Base-by-base conservation (phyloP, 139 green algal genomes). In the Volvox africanus region DNA sequence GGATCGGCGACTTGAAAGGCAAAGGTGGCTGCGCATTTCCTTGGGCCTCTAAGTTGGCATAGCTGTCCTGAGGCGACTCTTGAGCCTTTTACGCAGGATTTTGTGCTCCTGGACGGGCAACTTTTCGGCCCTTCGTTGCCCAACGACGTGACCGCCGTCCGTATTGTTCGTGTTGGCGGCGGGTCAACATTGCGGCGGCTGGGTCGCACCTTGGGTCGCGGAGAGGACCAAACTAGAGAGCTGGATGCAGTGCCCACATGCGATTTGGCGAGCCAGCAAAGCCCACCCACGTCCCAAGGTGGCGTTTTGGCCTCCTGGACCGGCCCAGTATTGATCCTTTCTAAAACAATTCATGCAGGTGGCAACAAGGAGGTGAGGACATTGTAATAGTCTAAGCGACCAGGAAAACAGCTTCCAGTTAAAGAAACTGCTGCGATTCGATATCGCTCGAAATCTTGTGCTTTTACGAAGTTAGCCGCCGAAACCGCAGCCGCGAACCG, bases 91-190 rank as follows among this genome's bases (percentile, higher is more conserved):
- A 18, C 13, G 61, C 81, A 90, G 73, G 86, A 84, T 14, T 90
- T 90, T 55, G 22, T 84, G 20, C 30, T 90, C 11, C 19, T 65
- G 1, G 86, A 83, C 28, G 86, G 73, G 1, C 20, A 16, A 33
- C 44, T 90, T 2, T 68, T 62, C 12, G 86, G 86, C n/a, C 86
- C 86, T 28, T 17, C 71, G 13, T 69, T 90, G 50, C 86, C 86
- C 6, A 16, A 16, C 0, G 55, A 55, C 50, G 86, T 69, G 5
- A n/a, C 73, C 1, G 50, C 71, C 0, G 50, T 90, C 13, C 86
- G 86, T 6, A 32, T 90, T 12, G 86, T 90, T 19, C 86, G 86
- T 3, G 86, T 90, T 19, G 86, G 86, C 50, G 86, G 86, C 44
- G 86, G 86, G n/a, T 90, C 86, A 14, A 55, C 73, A 11, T 62